phyloP scores from a whole-genome alignment of 139 green algal genomes.

The Ostreobium quekettii region DNA sequence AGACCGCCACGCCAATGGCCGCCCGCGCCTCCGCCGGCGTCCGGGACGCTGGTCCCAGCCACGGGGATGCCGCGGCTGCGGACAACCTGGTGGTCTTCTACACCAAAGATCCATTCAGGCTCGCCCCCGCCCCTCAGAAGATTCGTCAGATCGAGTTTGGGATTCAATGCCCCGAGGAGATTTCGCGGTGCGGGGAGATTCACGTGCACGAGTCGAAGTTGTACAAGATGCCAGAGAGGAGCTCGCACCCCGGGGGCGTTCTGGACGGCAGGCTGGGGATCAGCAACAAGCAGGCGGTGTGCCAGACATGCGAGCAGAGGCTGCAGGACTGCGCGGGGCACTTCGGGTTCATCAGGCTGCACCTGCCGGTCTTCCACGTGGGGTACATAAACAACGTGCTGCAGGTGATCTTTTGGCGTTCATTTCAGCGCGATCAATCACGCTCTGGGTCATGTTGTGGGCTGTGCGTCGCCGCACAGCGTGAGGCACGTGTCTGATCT shows the following conservation, averaged over 20 bases:
- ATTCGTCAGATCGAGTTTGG: constrained; percentile 82
- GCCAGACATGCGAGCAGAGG: constrained; percentile 83
- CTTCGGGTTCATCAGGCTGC: constrained; percentile 93
- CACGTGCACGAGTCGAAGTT: constrained; percentile 79
- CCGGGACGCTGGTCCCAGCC: too few relatives aligned
- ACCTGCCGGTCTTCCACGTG: constrained; percentile 98
- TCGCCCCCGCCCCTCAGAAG: background rate
- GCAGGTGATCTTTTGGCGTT: background rate
- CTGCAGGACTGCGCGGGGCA: constrained; percentile 92
- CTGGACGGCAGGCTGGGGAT: constrained; percentile 79
- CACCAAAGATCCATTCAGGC: background rate
- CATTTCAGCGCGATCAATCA: background rate
- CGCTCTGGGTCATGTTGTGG: too few relatives aligned
- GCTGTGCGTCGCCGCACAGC: too few relatives aligned
- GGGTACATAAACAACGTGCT: constrained; percentile 1
- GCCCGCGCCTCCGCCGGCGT: too few relatives aligned
- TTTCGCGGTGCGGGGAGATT: constrained; percentile 72
- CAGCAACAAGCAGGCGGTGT: constrained; percentile 69
- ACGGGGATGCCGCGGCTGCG: too few relatives aligned
- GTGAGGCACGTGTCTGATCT: too few relatives aligned
- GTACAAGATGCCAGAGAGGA: constrained; percentile 85
- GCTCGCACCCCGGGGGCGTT: constrained; percentile 68
- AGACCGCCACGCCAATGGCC: too few relatives aligned
- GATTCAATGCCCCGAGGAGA: constrained; percentile 73
- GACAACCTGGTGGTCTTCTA: background rate